Conservation (phyloP, 2,329 filamentous ascomycete genomes). For the Immersiporthe knoxdaviesiana region DNA sequence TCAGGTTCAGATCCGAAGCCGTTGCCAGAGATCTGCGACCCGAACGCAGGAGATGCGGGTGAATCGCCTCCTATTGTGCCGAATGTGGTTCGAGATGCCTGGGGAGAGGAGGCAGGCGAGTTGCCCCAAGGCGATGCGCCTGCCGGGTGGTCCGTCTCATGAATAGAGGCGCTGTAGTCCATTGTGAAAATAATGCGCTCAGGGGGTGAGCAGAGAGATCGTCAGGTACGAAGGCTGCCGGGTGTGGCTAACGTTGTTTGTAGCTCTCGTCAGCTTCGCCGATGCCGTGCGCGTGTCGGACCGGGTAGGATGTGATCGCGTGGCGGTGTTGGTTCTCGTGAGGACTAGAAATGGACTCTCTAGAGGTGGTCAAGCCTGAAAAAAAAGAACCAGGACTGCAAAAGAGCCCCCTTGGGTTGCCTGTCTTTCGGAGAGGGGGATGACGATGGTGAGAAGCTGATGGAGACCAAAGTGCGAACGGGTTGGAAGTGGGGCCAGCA, state of each 20-base stretch:
- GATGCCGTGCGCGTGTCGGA: constrained; percentile 10
- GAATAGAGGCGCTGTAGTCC: constrained; percentile 62
- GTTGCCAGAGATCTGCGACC: constrained; percentile 46
- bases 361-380: neutral
- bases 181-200: constrained; percentile 40
- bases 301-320: neutral
- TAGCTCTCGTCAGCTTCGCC: constrained; percentile 12
- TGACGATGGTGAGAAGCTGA: constrained; percentile 25
- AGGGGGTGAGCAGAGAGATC: neutral
- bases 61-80: constrained; percentile 45
- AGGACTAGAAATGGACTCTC: too few relatives aligned
- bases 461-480: constrained; percentile 13
- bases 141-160: constrained; percentile 57
- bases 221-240: constrained; percentile 4
- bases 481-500: constrained; percentile 9
- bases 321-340: neutral
- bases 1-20: constrained; percentile 45
- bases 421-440: constrained; percentile 6
- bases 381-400: constrained; percentile 5
- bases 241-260: constrained; percentile 32
- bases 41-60: constrained; percentile 45
- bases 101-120: constrained; percentile 56
- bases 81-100: constrained; percentile 50
- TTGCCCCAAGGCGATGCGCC: constrained; percentile 61
- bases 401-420: neutral